Percentiles rank a stretch among this genome's conserved stretches.
Conservation (phyloP, 352 stramenopile species). For the Pythium periplocum region DNA sequence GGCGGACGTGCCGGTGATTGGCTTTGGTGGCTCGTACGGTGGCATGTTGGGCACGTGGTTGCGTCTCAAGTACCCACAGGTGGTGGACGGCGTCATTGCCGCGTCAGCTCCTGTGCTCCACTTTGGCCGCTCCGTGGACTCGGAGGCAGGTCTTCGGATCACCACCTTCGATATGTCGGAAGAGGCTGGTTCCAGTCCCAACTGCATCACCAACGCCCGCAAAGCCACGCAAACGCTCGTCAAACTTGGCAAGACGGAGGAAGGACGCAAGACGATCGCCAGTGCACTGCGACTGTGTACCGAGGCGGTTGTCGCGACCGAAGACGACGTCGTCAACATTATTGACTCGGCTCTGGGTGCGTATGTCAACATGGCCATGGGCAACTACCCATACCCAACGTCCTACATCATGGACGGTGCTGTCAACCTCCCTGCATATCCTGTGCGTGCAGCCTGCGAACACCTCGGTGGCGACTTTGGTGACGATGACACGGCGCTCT, state of each 20-base stretch:
- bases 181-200: slow-evolving; percentile 28
- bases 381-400: slow-evolving; percentile 87
- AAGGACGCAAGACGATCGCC: slow-evolving; percentile 22
- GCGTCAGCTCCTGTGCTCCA: slow-evolving; percentile 55
- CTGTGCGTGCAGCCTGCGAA: slow-evolving; percentile 66
- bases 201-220: slow-evolving; percentile 56
- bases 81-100: slow-evolving; percentile 60
- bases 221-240: slow-evolving; percentile 26
- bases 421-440: slow-evolving; percentile 69
- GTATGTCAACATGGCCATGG: slow-evolving; percentile 84
- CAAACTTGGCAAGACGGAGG: slow-evolving; percentile 18
- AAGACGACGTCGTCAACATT: slow-evolving; percentile 25
- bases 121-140: slow-evolving; percentile 39
- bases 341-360: slow-evolving; percentile 32
- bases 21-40: slow-evolving; percentile 74
- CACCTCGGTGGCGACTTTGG: slow-evolving; percentile 18
- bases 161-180: slow-evolving; percentile 35
- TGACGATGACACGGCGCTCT: slow-evolving; percentile 14
- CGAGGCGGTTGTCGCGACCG: slow-evolving; percentile 10
- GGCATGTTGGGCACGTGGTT: slow-evolving; percentile 77
- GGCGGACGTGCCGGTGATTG: slow-evolving; percentile 48
- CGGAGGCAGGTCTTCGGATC: slow-evolving; percentile 21
- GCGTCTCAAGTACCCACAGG: slow-evolving; percentile 66
- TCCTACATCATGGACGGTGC: slow-evolving; percentile 79
- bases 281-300: slow-evolving; percentile 26